Conservation (phyloP, 176 grass and related monocot species). For the Phyllostachys edulis region DNA sequence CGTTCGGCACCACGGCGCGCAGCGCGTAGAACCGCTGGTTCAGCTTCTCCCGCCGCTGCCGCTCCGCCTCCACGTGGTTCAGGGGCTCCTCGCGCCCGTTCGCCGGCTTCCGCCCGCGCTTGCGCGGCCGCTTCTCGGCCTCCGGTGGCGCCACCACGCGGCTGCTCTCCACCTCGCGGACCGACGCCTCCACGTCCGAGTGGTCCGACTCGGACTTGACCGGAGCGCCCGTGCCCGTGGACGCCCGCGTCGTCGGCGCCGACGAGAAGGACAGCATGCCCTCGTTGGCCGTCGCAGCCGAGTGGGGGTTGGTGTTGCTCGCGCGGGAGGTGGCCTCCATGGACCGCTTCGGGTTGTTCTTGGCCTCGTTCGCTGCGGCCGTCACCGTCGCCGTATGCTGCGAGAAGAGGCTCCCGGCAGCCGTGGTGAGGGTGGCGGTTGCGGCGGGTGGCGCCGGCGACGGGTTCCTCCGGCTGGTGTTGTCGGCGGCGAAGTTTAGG, state of each 20-base stretch:
- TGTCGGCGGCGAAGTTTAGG: conserved; percentile 66
- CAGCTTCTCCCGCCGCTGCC: conserved; percentile 94
- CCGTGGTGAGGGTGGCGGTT: conserved; percentile 45
- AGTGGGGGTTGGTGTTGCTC: conserved; percentile 71
- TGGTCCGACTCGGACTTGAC: conserved; percentile 84
- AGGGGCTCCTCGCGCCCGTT: conserved; percentile 96
- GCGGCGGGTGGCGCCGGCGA: conserved; percentile 47
- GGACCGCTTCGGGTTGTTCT: conserved; percentile 66
- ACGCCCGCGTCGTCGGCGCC: conserved; percentile 44
- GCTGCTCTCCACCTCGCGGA: conserved; percentile 93
- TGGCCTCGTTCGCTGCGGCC: conserved; percentile 35
- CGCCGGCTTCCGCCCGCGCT: conserved; percentile 92
- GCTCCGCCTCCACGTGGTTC: conserved; percentile 94
- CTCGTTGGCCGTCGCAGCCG: conserved; percentile 47
- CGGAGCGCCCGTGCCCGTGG: conserved; percentile 51
- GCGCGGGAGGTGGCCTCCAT: conserved; percentile 79
- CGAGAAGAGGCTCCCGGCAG: conserved; percentile 68
- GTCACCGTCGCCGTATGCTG: conserved; percentile 54
- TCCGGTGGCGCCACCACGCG: conserved; percentile 63
- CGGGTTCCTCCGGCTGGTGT: conserved; percentile 50
- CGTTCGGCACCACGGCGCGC: conserved; percentile 94
- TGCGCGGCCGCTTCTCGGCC: conserved; percentile 85
- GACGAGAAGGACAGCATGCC: conserved; percentile 95
- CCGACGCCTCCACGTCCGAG: conserved; percentile 80
- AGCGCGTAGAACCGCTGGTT: conserved; percentile 98